Evolutionary conservation across 495 filamentous ascomycete genomes (phyloP).

Genomic region (Podospora australis): DNA sequence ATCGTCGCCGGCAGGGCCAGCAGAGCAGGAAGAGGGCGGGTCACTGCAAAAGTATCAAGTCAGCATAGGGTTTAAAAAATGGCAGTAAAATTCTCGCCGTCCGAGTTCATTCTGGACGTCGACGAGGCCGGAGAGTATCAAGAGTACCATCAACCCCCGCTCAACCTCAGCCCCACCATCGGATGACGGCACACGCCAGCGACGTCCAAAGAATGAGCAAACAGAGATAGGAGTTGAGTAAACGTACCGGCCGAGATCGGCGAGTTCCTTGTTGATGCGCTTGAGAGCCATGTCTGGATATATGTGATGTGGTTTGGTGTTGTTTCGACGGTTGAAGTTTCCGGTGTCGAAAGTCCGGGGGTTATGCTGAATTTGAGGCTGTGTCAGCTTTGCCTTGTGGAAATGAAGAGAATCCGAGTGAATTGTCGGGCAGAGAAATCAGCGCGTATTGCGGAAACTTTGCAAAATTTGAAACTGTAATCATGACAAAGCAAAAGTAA

Average conservation of each 20-base stretch:
- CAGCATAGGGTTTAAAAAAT: constrained; percentile 28
- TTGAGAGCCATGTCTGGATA: constrained; percentile 83
- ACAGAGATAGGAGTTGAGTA: constrained; percentile 4
- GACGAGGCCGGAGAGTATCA: neutral
- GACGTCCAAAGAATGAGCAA: constrained; percentile 6
- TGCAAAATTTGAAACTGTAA: no score
- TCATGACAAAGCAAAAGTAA: neutral
- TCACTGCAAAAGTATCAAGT: constrained; percentile 56
- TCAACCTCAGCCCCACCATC: constrained; percentile 19
- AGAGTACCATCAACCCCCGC: constrained; percentile 12
- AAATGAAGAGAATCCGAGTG: constrained; percentile 24
- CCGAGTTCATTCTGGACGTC: neutral
- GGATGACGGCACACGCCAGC: constrained; percentile 18
- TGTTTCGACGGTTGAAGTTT: constrained; percentile 8
- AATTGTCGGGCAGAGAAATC: constrained; percentile 8
- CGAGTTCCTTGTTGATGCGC: constrained; percentile 99
- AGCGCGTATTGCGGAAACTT: neutral
- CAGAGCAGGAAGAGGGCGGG: constrained; percentile 97
- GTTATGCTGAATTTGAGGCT: constrained; percentile 21
- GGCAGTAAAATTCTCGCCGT: neutral
- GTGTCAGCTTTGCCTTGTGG: constrained; percentile 24
- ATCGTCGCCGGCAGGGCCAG: constrained; percentile 93
- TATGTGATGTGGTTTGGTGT: constrained; percentile 16
- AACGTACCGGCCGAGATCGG: constrained; percentile 94
- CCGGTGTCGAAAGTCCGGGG: constrained; percentile 7